Evolutionary conservation across 2,329 filamentous ascomycete species (phyloP).

Genomic region (Sclerotinia spermophila): DNA sequence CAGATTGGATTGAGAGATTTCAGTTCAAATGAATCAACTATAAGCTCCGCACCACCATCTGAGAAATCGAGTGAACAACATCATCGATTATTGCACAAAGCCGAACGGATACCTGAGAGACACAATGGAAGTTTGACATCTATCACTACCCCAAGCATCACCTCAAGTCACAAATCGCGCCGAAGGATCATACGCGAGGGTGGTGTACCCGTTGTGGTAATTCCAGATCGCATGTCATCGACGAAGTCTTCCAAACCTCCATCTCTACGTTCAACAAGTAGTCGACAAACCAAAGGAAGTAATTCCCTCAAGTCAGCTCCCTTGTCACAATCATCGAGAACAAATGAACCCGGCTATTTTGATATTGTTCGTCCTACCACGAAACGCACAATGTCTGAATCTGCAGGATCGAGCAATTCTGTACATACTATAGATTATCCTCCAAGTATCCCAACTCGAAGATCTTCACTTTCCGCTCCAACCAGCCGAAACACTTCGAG

Average conservation of each 20-base stretch:
- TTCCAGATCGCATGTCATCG: constrained; percentile 53
- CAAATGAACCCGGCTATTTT: constrained; percentile 45
- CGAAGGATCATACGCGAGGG: constrained; percentile 57
- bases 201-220: constrained; percentile 59
- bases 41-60: constrained; percentile 44
- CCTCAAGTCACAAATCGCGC: constrained; percentile 53
- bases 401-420: constrained; percentile 32
- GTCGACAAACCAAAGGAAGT: constrained; percentile 51
- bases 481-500: constrained; percentile 56
- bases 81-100: constrained; percentile 31
- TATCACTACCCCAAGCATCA: constrained; percentile 47
- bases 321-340: constrained; percentile 42
- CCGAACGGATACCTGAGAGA: constrained; percentile 27
- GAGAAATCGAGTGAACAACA: constrained; percentile 32
- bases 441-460: constrained; percentile 53
- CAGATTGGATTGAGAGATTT: constrained; percentile 50
- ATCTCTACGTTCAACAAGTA: constrained; percentile 61
- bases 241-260: constrained; percentile 48
- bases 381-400: constrained; percentile 35
- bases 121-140: constrained; percentile 45
- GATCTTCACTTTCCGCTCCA: constrained; percentile 60
- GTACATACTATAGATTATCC: constrained; percentile 58
- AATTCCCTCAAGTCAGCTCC: constrained; percentile 50
- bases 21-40: constrained; percentile 32
- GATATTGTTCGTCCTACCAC: constrained; percentile 38